These are phyloP conservation scores for Trichomonas vaginalis DNA, from an alignment of 208 protist species.

Conservation along the genomic window DNA sequence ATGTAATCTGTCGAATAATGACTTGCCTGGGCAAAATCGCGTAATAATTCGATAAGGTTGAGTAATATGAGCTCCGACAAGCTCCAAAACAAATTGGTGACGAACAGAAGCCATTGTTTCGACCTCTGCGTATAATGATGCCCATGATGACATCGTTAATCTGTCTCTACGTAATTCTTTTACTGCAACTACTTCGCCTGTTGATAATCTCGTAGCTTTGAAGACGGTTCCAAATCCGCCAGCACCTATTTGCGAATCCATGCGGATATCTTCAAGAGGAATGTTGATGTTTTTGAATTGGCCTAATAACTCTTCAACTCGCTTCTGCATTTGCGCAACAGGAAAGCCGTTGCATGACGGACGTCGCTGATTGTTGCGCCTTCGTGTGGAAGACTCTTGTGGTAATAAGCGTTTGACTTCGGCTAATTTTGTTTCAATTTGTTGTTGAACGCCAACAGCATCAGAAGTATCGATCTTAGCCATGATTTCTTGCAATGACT, in stretches of 20 bases:
- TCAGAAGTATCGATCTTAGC: background rate
- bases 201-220: background rate
- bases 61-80: background rate
- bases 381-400: background rate
- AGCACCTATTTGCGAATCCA: background rate
- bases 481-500: background rate
- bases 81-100: background rate
- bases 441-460: background rate
- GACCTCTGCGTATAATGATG: background rate
- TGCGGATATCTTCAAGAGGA: background rate
- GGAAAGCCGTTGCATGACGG: background rate
- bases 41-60: background rate
- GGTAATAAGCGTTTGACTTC: background rate
- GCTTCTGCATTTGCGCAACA: background rate
- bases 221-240: background rate
- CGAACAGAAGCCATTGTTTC: background rate
- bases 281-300: background rate
- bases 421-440: background rate
- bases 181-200: slow-evolving; percentile 8
- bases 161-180: background rate
- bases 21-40: background rate
- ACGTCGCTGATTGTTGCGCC: background rate
- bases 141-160: background rate
- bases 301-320: background rate
- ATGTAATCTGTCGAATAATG: background rate